Evolutionary conservation across 106 monocot genomes (phyloP).

Genomic region (Platanthera zijinensis): DNA sequence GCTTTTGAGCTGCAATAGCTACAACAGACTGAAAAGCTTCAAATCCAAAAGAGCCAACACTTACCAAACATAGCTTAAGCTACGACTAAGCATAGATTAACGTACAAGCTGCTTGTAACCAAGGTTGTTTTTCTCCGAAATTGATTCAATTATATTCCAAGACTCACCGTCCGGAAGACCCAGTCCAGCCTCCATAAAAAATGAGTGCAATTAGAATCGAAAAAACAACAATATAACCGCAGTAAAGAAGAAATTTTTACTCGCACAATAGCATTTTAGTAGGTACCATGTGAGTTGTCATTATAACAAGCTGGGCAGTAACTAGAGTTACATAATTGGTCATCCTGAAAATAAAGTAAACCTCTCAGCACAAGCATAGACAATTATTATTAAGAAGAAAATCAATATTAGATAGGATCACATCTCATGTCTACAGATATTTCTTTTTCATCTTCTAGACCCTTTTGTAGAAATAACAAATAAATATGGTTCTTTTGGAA

Average conservation of each 20-base stretch:
- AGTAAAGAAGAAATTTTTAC: constrained; percentile 4
- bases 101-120: constrained; percentile 95
- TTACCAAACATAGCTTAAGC: constrained; percentile 1
- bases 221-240: not conserved
- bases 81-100: not conserved
- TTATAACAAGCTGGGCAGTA: constrained; percentile 74
- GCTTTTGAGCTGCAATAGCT: not conserved
- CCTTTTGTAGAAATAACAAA: no score
- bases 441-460: not conserved
- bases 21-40: not conserved
- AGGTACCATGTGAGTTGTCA: constrained; percentile 94
- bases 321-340: constrained; percentile 75
- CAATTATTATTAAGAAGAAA: not conserved
- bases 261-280: not conserved
- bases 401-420: not conserved
- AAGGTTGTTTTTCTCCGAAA: constrained; percentile 90
- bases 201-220: not conserved
- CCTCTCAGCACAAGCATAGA: constrained; percentile 4
- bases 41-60: not conserved
- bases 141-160: constrained; percentile 90
- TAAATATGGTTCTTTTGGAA: no score
- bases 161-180: constrained; percentile 78
- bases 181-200: constrained; percentile 64
- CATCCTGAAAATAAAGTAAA: constrained; percentile 42
- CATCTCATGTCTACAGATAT: not conserved